These are phyloP conservation scores for Gamsiella multidivaricata DNA, from an alignment of 192 early-diverging fungal genomes.

Conservation along the genomic window DNA sequence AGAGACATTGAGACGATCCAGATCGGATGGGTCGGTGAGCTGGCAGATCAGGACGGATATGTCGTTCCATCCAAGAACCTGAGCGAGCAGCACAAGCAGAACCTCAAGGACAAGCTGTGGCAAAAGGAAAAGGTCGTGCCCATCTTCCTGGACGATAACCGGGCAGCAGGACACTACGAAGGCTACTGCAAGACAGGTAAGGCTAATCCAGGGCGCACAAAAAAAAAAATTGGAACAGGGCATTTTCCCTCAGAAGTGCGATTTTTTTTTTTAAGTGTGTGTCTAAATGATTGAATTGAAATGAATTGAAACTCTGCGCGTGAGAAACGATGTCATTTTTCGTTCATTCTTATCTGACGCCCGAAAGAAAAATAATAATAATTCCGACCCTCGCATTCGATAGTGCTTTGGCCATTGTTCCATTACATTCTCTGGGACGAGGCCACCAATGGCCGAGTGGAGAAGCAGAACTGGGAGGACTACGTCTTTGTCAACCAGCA, in stretches of 20 bases:
- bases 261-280: too few species aligned
- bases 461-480: constrained; percentile 78
- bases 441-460: constrained; percentile 71
- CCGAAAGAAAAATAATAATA: neutral
- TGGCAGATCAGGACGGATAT: constrained; percentile 68
- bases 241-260: too few species aligned
- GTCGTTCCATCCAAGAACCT: constrained; percentile 64
- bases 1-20: constrained; percentile 70
- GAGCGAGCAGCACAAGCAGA: constrained; percentile 60
- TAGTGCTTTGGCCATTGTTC: constrained; percentile 96
- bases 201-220: neutral
- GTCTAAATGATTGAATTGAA: too few species aligned
- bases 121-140: constrained; percentile 72
- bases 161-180: constrained; percentile 89
- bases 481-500: constrained; percentile 85
- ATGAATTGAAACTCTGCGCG: too few species aligned
- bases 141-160: constrained; percentile 79
- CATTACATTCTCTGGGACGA: constrained; percentile 94
- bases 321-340: constrained; percentile 27
- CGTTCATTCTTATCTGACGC: neutral
- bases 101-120: constrained; percentile 66
- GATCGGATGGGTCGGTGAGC: constrained; percentile 80
- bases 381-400: neutral
- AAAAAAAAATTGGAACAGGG: neutral
- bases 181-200: constrained; percentile 96